A percentile compares a stretch with the other conserved stretches of the same genome.
These are phyloP conservation scores for Scutellaria barbata DNA, from an alignment of 257 asterid genomes.

Conservation along the genomic window DNA sequence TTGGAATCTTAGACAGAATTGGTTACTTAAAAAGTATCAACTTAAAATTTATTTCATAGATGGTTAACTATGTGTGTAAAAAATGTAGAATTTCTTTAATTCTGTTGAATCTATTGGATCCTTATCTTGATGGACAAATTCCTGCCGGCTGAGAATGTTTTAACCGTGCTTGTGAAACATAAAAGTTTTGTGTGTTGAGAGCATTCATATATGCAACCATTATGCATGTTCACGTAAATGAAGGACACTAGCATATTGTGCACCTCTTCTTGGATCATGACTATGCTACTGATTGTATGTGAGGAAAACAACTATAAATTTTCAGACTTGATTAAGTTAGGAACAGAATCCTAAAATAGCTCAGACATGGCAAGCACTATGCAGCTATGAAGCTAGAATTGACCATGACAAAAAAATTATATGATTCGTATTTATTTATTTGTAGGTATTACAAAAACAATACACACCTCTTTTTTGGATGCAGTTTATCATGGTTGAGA, in stretches of 20 bases:
- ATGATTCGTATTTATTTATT: not conserved
- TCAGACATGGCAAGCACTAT: not conserved
- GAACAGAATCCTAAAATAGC: not conserved
- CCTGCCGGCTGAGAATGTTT: not conserved
- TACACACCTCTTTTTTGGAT: not conserved
- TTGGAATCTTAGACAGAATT: not conserved
- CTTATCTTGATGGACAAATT: not conserved
- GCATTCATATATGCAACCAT: not conserved
- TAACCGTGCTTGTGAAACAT: not conserved
- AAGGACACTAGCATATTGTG: not conserved
- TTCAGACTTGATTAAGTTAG: not conserved
- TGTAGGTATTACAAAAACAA: not conserved
- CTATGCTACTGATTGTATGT: not conserved
- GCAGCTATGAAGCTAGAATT: not conserved
- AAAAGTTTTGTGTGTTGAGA: not conserved
- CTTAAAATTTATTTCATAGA: not conserved
- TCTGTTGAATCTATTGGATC: slow-evolving; percentile 8
- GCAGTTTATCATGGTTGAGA: not conserved
- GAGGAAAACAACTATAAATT: not conserved
- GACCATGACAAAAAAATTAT: not conserved
- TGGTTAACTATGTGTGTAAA: not conserved
- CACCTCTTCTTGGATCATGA: not conserved
- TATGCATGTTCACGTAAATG: not conserved
- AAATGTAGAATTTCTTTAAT: not conserved
- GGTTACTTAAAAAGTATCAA: not conserved